Percentiles rank a stretch among this genome's conserved stretches.
Evolutionary conservation across 1,284 basidiomycete species (phyloP).

Genomic region (Fomitiporia mediterranea): DNA sequence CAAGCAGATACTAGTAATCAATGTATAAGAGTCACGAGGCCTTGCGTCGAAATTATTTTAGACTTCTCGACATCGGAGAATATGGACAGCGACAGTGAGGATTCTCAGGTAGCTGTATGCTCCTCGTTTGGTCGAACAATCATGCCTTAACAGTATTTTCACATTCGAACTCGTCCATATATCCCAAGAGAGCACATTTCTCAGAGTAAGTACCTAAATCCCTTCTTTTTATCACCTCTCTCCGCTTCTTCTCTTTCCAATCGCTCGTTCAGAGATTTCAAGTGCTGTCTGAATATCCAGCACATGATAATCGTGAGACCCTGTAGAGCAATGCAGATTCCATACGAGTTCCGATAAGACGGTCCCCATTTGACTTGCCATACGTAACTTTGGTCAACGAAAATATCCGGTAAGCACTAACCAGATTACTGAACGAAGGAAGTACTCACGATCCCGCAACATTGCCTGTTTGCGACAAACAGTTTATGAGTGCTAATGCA

Average conservation of each 20-base stretch:
- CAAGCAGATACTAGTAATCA: too few relatives aligned
- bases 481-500: constrained; percentile 36
- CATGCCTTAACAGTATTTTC: too few relatives aligned
- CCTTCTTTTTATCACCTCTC: constrained; percentile 26
- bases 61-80: too few relatives aligned
- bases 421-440: not conserved
- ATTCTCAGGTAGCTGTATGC: too few relatives aligned
- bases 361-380: constrained; percentile 41
- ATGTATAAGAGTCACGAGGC: too few relatives aligned
- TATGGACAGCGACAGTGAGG: too few relatives aligned
- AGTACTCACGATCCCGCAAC: constrained; percentile 32
- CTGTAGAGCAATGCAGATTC: constrained; percentile 44
- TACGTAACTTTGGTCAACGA: constrained; percentile 30
- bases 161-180: too few relatives aligned
- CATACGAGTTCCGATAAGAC: constrained; percentile 38
- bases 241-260: constrained; percentile 31
- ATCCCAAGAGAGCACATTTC: too few relatives aligned
- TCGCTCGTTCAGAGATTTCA: constrained; percentile 34
- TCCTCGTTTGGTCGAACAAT: too few relatives aligned
- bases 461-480: constrained; percentile 31
- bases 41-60: too few relatives aligned
- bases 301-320: constrained; percentile 43
- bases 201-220: constrained; percentile 32
- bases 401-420: not conserved
- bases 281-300: constrained; percentile 40